A percentile compares a stretch with the other conserved stretches of the same genome.
Conservation (phyloP, 306 rosid genomes). For the Ochetophila trinervis region DNA sequence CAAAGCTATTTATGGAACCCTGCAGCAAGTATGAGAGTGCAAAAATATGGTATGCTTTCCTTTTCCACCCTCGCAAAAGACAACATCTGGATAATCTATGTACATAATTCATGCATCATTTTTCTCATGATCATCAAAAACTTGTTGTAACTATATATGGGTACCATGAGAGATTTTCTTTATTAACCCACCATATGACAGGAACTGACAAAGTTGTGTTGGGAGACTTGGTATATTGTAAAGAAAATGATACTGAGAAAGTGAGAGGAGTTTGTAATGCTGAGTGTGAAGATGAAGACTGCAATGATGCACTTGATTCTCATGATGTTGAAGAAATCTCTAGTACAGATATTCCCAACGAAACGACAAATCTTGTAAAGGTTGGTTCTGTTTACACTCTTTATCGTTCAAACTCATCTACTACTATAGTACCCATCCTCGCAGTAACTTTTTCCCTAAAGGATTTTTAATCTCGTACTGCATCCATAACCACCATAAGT, state of each 20-base stretch:
- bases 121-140: constrained; percentile 17
- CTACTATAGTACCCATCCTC: too few species aligned
- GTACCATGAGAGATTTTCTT: neutral
- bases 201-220: constrained; percentile 68
- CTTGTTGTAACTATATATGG: neutral
- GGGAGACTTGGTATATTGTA: constrained; percentile 83
- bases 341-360: constrained; percentile 27
- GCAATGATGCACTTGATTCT: constrained; percentile 38
- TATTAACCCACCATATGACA: constrained; percentile 36
- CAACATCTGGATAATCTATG: constrained; percentile 16
- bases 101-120: neutral
- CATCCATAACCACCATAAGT: too few species aligned
- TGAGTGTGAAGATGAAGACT: constrained; percentile 43
- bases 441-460: too few species aligned
- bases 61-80: neutral
- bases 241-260: constrained; percentile 47
- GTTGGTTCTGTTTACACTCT: neutral
- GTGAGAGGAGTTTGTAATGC: constrained; percentile 34
- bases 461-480: too few species aligned
- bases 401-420: neutral
- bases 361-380: neutral
- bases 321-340: constrained; percentile 51
- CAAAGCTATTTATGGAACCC: constrained; percentile 98
- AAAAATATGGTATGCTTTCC: constrained; percentile 68
- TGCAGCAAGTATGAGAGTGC: constrained; percentile 86